Conservation (phyloP, 805 yeast species). For the Suhomyces vadensis region DNA sequence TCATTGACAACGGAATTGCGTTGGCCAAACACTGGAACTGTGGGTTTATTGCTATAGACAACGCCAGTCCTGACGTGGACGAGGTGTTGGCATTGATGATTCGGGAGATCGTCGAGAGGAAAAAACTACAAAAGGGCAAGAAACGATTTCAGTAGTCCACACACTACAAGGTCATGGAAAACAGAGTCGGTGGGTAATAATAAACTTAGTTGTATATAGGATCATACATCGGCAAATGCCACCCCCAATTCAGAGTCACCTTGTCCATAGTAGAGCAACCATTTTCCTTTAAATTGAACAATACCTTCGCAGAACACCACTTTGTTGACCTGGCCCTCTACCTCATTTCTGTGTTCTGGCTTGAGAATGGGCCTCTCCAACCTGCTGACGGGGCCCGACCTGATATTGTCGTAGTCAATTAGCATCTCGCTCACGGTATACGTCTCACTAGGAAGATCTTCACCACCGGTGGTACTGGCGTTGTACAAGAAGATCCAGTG, state of each 20-base stretch:
- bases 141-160: conserved; percentile 2
- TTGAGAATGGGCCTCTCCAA: conserved; percentile 35
- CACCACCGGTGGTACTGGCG: conserved; percentile 39
- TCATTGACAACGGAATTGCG: conserved; percentile 57
- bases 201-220: background rate
- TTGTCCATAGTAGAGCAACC: conserved; percentile 46
- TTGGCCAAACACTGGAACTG: conserved; percentile 64
- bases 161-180: background rate
- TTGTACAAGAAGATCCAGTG: conserved; percentile 41
- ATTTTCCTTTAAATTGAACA: conserved; percentile 42
- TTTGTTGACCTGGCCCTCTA: conserved; percentile 40
- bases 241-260: conserved; percentile 45
- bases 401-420: conserved; percentile 38
- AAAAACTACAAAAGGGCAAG: conserved; percentile 15
- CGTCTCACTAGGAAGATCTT: conserved; percentile 29
- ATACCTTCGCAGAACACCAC: conserved; percentile 47
- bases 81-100: conserved; percentile 57
- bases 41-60: conserved; percentile 66
- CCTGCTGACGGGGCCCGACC: conserved; percentile 38
- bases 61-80: conserved; percentile 54
- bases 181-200: background rate
- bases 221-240: conserved; percentile 27
- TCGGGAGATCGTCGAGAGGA: conserved; percentile 57
- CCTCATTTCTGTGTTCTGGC: conserved; percentile 37
- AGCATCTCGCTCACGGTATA: conserved; percentile 43